phyloP scores from a whole-genome alignment of 768 basidiomycete genomes.

The Mycena galericulata region DNA sequence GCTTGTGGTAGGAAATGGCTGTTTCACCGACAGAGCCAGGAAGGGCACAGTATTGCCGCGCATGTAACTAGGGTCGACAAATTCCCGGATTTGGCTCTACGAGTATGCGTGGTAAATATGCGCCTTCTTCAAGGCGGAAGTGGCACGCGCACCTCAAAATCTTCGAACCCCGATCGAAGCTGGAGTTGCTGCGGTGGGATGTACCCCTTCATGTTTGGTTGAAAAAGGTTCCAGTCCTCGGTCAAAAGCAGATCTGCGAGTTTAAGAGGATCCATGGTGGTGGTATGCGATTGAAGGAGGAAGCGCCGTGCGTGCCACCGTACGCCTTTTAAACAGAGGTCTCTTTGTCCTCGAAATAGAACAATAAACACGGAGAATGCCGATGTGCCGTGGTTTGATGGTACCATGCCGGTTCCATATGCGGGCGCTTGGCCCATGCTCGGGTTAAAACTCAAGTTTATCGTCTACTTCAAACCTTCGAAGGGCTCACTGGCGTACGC shows the following conservation, averaged over 20 bases:
- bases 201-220: conserved; percentile 5
- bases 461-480: too few relatives aligned
- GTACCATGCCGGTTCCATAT: too few relatives aligned
- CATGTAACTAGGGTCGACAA: background rate
- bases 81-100: conserved; percentile 2
- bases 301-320: too few relatives aligned
- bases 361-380: too few relatives aligned
- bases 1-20: background rate
- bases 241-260: background rate
- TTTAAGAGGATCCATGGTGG: conserved; percentile 23
- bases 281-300: too few relatives aligned
- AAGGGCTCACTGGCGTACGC: too few relatives aligned
- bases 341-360: too few relatives aligned
- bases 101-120: background rate
- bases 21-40: background rate
- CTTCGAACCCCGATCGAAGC: background rate
- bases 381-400: too few relatives aligned
- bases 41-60: conserved; percentile 9
- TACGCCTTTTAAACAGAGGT: too few relatives aligned
- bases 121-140: background rate
- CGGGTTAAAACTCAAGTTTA: too few relatives aligned
- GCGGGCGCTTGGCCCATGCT: too few relatives aligned
- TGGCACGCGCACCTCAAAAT: background rate
- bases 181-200: background rate
- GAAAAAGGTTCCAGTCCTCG: conserved; percentile 4